Percentiles rank a stretch among this genome's conserved stretches.
These are phyloP conservation scores for Coemansia sp. DNA, from an alignment of 192 early-diverging fungal species.

Conservation along the genomic window DNA sequence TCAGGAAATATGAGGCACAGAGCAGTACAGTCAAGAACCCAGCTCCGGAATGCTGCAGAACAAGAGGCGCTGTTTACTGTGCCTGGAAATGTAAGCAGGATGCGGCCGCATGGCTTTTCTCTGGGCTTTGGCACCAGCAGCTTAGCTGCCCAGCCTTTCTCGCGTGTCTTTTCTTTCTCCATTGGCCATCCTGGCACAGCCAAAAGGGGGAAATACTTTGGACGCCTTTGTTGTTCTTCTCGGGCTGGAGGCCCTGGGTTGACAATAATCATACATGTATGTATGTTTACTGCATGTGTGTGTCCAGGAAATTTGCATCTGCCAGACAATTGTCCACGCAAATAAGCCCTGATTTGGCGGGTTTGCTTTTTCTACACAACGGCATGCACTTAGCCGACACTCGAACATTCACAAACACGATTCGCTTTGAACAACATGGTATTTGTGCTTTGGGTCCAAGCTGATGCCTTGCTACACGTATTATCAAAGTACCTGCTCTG, in stretches of 20 bases:
- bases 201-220: background rate
- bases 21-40: background rate
- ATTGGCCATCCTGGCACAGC: background rate
- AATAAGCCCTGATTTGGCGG: background rate
- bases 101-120: background rate
- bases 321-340: background rate
- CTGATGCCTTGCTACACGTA: background rate
- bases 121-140: background rate
- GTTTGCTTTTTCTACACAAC: background rate
- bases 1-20: background rate
- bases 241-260: background rate
- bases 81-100: background rate
- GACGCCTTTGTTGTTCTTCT: background rate
- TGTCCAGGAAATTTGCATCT: background rate
- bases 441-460: background rate
- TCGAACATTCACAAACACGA: background rate
- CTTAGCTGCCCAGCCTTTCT: background rate
- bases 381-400: background rate
- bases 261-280: constrained; percentile 1
- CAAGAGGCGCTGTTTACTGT: background rate
- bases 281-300: constrained; percentile 1
- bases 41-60: background rate
- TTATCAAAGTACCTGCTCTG: background rate
- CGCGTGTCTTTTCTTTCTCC: background rate
- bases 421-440: background rate